A percentile compares a stretch with the other conserved stretches of the same genome.
Conservation (phyloP, 352 stramenopile species). For the Discostella stelligera region DNA sequence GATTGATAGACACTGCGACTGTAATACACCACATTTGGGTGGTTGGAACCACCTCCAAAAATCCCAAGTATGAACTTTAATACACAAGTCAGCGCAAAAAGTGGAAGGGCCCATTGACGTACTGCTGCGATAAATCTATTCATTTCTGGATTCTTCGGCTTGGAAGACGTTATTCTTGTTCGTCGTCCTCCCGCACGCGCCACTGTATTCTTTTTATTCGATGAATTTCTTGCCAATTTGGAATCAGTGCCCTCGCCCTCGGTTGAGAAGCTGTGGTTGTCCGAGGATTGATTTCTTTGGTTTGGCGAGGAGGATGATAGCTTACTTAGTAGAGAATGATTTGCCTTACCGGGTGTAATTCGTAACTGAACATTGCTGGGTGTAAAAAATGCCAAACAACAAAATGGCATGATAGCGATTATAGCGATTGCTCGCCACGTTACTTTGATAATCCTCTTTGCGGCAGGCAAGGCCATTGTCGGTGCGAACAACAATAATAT, state of each 20-base stretch:
- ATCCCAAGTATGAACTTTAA: slow-evolving; percentile 13
- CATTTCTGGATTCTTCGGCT: not conserved
- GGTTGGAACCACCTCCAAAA: slow-evolving; percentile 8
- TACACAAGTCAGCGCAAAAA: slow-evolving; percentile 2
- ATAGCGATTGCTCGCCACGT: slow-evolving; percentile 28
- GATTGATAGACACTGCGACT: slow-evolving; percentile 37
- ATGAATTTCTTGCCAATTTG: not conserved
- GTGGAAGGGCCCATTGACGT: slow-evolving; percentile 11
- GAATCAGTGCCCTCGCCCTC: not conserved
- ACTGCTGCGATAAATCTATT: slow-evolving; percentile 1
- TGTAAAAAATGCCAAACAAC: slow-evolving; percentile 7
- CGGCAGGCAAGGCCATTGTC: not conserved
- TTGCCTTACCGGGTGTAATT: slow-evolving; percentile 7
- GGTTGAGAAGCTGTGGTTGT: not conserved
- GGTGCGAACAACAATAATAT: too few species aligned
- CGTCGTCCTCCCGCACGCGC: slow-evolving; percentile 25
- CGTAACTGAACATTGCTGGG: not conserved
- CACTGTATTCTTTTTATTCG: slow-evolving; percentile 5
- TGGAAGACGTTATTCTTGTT: slow-evolving; percentile 1
- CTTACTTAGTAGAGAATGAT: slow-evolving; percentile 4
- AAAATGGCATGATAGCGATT: slow-evolving; percentile 20
- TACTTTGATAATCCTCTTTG: not conserved
- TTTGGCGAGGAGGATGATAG: slow-evolving; percentile 2
- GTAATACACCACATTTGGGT: slow-evolving; percentile 26
- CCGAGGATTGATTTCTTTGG: not conserved